Percentiles rank a stretch among this genome's conserved stretches.
phyloP scores from a whole-genome alignment of 257 asterid genomes.

The Leptodermis oblonga region DNA sequence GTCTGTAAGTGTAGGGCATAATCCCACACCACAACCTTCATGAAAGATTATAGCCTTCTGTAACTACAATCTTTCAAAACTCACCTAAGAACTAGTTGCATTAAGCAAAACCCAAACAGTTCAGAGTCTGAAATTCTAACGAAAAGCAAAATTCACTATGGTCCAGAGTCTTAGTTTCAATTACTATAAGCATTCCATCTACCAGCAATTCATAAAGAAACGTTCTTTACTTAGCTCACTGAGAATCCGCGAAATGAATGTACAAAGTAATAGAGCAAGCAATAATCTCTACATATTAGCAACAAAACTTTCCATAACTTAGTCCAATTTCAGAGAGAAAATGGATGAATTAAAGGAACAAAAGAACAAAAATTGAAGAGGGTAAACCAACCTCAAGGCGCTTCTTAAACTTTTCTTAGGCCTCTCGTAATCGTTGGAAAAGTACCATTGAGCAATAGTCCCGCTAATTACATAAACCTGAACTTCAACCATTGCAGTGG shows the following conservation, averaged over 20 bases:
- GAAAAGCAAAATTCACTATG: neutral
- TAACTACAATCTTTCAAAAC: neutral
- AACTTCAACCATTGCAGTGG: conserved; percentile 83
- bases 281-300: neutral
- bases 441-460: conserved; percentile 91
- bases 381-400: conserved; percentile 70
- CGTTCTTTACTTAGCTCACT: neutral
- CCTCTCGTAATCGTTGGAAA: conserved; percentile 61
- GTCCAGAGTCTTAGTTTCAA: neutral
- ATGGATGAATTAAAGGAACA: neutral
- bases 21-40: neutral
- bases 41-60: neutral
- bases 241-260: too few relatives aligned
- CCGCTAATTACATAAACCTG: conserved; percentile 89
- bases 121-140: neutral
- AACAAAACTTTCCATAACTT: neutral
- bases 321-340: neutral
- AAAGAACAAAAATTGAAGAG: conserved; percentile 16
- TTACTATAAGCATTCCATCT: neutral
- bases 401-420: conserved; percentile 74
- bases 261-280: neutral
- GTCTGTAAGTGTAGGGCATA: too few relatives aligned
- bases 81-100: neutral
- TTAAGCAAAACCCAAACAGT: neutral
- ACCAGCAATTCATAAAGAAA: neutral